phyloP scores from a whole-genome alignment of 1,139 yeast species.

The Sugiyamaella sp. region DNA sequence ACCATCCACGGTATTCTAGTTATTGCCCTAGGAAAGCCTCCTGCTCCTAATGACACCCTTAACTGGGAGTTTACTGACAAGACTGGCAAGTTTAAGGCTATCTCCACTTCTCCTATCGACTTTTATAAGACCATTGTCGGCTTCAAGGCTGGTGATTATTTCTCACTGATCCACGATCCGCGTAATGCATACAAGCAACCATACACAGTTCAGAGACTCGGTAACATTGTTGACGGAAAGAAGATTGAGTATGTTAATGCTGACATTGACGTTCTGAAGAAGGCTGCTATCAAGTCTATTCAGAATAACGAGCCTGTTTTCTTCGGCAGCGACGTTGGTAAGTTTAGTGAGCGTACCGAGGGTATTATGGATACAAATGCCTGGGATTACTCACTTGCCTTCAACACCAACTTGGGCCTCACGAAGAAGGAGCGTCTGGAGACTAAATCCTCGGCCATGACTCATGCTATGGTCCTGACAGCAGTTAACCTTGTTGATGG shows the following conservation, averaged over 20 bases:
- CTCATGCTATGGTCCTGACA: constrained; percentile 70
- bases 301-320: constrained; percentile 66
- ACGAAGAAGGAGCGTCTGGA: constrained; percentile 57
- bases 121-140: constrained; percentile 54
- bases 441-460: constrained; percentile 63
- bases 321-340: constrained; percentile 72
- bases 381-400: constrained; percentile 59
- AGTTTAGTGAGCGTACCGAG: constrained; percentile 50
- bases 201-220: constrained; percentile 64
- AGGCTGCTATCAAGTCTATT: constrained; percentile 60
- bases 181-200: constrained; percentile 56
- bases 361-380: constrained; percentile 61
- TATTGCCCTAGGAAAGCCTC: constrained; percentile 63
- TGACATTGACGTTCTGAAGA: constrained; percentile 52
- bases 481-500: constrained; percentile 59
- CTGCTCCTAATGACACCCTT: constrained; percentile 56
- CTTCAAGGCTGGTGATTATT: constrained; percentile 52
- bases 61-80: constrained; percentile 66
- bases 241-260: constrained; percentile 65
- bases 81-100: constrained; percentile 52
- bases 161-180: constrained; percentile 66
- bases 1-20: constrained; percentile 58
- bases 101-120: constrained; percentile 55
- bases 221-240: constrained; percentile 63
- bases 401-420: constrained; percentile 53